phyloP scores from a whole-genome alignment of 1,284 basidiomycete genomes.

The Puccinia horiana region DNA sequence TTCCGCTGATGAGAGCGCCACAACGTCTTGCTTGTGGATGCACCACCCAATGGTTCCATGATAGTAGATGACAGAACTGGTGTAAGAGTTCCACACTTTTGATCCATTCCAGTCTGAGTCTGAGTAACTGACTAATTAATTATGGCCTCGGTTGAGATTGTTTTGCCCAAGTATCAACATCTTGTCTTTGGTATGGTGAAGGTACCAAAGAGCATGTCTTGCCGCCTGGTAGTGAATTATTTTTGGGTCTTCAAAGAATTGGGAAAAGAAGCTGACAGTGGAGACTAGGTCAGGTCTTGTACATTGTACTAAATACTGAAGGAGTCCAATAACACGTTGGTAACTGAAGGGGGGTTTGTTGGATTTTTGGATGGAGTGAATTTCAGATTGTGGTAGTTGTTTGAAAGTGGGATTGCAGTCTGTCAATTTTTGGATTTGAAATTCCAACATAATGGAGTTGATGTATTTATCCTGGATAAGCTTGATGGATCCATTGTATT shows the following conservation, averaged over 20 bases:
- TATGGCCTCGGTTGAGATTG: background rate
- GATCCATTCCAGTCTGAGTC: slow-evolving; percentile 2
- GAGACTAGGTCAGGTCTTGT: slow-evolving; percentile 19
- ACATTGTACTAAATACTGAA: slow-evolving; percentile 26
- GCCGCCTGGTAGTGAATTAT: background rate
- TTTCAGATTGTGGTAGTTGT: background rate
- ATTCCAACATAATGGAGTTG: background rate
- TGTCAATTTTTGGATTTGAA: background rate
- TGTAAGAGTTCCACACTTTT: background rate
- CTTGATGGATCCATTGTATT: no score
- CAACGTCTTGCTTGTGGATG: slow-evolving; percentile 1
- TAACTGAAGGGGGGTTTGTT: background rate
- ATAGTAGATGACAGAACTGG: background rate
- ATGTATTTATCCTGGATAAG: no score
- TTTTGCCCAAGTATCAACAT: background rate
- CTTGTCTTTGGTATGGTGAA: background rate
- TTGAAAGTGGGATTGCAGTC: background rate
- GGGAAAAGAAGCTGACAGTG: background rate
- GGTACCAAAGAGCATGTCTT: background rate
- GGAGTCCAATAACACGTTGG: background rate
- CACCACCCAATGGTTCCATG: slow-evolving; percentile 3
- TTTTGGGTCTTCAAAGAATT: slow-evolving; percentile 6
- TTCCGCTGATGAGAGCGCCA: background rate
- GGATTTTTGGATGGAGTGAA: background rate
- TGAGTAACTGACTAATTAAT: background rate